Base-by-base conservation (phyloP, 768 basidiomycete species). In the Russula griseocarnosa region DNA sequence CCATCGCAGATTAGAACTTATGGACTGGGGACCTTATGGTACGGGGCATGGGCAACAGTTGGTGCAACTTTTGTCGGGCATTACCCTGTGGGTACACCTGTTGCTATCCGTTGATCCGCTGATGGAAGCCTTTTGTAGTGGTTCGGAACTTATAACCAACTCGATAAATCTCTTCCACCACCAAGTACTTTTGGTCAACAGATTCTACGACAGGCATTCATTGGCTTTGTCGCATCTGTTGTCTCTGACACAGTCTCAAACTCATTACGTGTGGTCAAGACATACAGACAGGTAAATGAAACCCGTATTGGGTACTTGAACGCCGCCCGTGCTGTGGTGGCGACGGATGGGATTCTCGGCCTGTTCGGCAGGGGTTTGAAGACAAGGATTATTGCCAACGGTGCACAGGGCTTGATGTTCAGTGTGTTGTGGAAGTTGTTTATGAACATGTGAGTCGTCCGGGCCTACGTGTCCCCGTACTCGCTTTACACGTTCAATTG, bases 1-100 rank as follows among this genome's bases (percentile, higher is more conserved):
- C 22, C 34, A 10, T 16, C 53, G 7, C 70, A 90, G 87, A 79
- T 93, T 68, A 86, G 82, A 71, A 81, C 74, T 65, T 87, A 92
- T 69, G 94, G 94, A 11, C 73, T 96, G 20, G 81, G 82, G 34
- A 82, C 87, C 18, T 72, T 97, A 26, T 97, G 92, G 91, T 95
- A 91, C 67, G 94, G 94, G 16, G 94, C 94, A 0, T 63, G 94
- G 30, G 96, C 94, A 0, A 97, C 94, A 2, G 93, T 92, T 2
- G 93, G 87, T 6, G 95, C 94, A 3, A 96, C 94, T 0, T 94
- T 97, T 67, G 94, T 94, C 13, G 95, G 95, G 0, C 83, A 94
- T 74, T 97, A 91, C 67, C 92, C 92, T 1, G 88, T 88, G 70
- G 14, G 81, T 75, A 13, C 55, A 30, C n/a, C n/a, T 14, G 11